phyloP scores from a whole-genome alignment of 805 yeast species.

The Starmerella floricola region DNA sequence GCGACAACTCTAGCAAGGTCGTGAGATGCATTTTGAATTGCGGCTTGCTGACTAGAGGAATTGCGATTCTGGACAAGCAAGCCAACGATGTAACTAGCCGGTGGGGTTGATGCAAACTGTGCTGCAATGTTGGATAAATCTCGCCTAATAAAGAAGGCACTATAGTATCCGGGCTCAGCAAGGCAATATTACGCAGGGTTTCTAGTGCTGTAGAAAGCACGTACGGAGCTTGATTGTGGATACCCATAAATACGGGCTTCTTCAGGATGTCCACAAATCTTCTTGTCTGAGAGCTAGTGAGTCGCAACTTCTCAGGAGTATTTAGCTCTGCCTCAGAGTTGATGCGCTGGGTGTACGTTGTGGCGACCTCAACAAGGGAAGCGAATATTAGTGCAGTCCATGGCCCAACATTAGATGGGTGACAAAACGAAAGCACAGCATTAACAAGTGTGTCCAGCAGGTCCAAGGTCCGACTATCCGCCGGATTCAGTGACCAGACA shows the following conservation, averaged over 20 bases:
- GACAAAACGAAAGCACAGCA: constrained; percentile 67
- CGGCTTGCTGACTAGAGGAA: constrained; percentile 53
- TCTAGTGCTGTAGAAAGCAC: constrained; percentile 9
- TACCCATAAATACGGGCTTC: constrained; percentile 44
- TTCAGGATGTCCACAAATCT: constrained; percentile 42
- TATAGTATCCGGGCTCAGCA: constrained; percentile 40
- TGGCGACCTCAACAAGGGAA: constrained; percentile 47
- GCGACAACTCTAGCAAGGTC: constrained; percentile 51
- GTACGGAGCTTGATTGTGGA: constrained; percentile 32
- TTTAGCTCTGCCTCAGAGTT: constrained; percentile 25
- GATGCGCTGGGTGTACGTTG: constrained; percentile 26
- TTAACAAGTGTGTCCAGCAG: constrained; percentile 45
- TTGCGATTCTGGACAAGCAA: constrained; percentile 49
- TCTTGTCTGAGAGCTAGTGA: constrained; percentile 27
- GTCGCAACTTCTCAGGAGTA: constrained; percentile 22
- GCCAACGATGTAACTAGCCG: constrained; percentile 63
- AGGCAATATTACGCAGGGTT: constrained; percentile 35
- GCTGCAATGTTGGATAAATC: constrained; percentile 43
- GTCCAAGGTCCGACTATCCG: constrained; percentile 27
- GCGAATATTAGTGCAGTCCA: constrained; percentile 68
- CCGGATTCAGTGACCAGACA: constrained; percentile 48
- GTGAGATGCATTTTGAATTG: constrained; percentile 67
- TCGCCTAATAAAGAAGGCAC: constrained; percentile 37
- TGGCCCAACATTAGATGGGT: constrained; percentile 86
- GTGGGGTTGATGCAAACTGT: constrained; percentile 44